A percentile compares a stretch with the other conserved stretches of the same genome.
Evolutionary conservation across 129 eudicot genomes (phyloP).

Genomic region (Flaveria sonorensis): DNA sequence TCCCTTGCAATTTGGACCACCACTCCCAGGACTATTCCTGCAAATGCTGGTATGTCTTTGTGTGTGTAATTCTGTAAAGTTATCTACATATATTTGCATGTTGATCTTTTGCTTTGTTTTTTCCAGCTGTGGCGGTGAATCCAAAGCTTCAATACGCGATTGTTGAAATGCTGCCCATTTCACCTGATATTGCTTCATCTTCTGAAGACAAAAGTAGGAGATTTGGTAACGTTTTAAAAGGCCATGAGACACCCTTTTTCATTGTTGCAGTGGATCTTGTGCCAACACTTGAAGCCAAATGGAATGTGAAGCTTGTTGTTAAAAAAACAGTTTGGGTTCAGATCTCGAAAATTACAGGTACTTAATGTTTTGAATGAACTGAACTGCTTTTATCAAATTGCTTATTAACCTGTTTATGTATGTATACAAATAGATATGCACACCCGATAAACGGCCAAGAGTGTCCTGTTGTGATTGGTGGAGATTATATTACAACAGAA

Average conservation of each 20-base stretch:
- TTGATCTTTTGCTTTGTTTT: conserved; percentile 24
- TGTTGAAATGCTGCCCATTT: conserved; percentile 60
- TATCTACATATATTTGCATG: conserved; percentile 18
- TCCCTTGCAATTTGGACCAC: conserved; percentile 95
- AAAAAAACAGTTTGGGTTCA: conserved; percentile 71
- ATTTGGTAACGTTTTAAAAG: conserved; percentile 62
- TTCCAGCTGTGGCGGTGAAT: conserved; percentile 92
- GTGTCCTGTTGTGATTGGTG: conserved; percentile 95
- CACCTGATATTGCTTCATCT: conserved; percentile 45
- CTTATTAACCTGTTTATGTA: conserved; percentile 8
- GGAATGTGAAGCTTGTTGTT: conserved; percentile 71
- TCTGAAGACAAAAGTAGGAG: conserved; percentile 55
- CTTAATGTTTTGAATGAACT: conserved; percentile 8
- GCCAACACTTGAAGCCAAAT: conserved; percentile 73
- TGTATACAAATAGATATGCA: conserved; percentile 48
- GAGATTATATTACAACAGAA: conserved; percentile 97
- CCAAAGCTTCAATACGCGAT: conserved; percentile 83
- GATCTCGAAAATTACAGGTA: conserved; percentile 91
- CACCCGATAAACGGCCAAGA: conserved; percentile 83
- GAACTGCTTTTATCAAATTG: not conserved
- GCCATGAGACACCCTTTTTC: conserved; percentile 48
- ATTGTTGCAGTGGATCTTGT: conserved; percentile 85
- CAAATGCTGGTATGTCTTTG: conserved; percentile 73
- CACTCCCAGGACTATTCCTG: conserved; percentile 99
- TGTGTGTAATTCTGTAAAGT: conserved; percentile 1